phyloP scores from a whole-genome alignment of 805 yeast species.

The Kregervanrija delftensis region DNA sequence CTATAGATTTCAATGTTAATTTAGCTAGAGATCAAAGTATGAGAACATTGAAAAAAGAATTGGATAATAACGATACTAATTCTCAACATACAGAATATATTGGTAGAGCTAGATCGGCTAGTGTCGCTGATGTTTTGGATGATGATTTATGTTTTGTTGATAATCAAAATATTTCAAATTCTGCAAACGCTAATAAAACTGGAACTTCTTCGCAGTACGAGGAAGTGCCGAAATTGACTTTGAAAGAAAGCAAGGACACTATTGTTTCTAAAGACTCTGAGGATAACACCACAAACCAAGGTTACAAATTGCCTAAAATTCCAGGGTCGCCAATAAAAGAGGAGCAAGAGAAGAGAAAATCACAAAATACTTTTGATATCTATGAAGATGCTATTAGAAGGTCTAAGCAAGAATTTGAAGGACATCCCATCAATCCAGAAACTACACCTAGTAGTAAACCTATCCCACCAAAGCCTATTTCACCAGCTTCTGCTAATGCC shows the following conservation, averaged over 20 bases:
- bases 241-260: slow-evolving; percentile 32
- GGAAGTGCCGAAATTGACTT: slow-evolving; percentile 15
- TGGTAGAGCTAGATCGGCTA: slow-evolving; percentile 5
- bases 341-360: slow-evolving; percentile 14
- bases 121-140: slow-evolving; percentile 10
- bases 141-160: slow-evolving; percentile 29
- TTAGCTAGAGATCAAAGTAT: slow-evolving; percentile 2
- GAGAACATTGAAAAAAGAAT: slow-evolving; percentile 7
- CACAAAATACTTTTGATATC: slow-evolving; percentile 19
- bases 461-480: background rate
- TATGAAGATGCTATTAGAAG: slow-evolving; percentile 17
- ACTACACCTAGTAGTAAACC: background rate
- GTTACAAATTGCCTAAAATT: slow-evolving; percentile 42
- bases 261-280: slow-evolving; percentile 33
- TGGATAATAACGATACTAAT: slow-evolving; percentile 19
- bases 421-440: background rate
- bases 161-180: slow-evolving; percentile 16
- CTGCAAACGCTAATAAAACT: slow-evolving; percentile 13
- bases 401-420: slow-evolving; percentile 13
- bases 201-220: slow-evolving; percentile 25
- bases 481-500: background rate
- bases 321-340: slow-evolving; percentile 32
- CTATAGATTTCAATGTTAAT: slow-evolving; percentile 2
- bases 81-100: slow-evolving; percentile 2
- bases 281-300: slow-evolving; percentile 35